Percentiles rank a stretch among this genome's conserved stretches.
phyloP scores from a whole-genome alignment of 495 filamentous ascomycete genomes.

The Articulospora tetracladia region DNA sequence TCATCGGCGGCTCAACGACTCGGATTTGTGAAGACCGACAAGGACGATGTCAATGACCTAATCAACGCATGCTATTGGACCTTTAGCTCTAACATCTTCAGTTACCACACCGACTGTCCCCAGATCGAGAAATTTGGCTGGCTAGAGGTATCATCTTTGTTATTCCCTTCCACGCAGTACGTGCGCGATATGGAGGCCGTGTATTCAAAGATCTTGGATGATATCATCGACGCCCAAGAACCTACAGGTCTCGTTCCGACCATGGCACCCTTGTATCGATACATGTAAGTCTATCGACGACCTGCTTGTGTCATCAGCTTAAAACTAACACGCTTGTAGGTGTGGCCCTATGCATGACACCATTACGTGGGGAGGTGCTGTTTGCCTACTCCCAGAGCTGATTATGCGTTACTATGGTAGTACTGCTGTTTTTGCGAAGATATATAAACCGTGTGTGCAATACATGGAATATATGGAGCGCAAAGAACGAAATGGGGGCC shows the following conservation, averaged over 20 bases:
- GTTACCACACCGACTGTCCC: neutral
- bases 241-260: neutral
- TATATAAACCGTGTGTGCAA: neutral
- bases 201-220: neutral
- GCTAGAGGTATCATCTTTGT: neutral
- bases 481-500: constrained; percentile 4
- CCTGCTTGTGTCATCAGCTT: neutral
- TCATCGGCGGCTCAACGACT: neutral
- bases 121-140: neutral
- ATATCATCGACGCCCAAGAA: neutral
- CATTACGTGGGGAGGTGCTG: constrained; percentile 1
- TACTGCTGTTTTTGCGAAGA: neutral
- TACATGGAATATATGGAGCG: constrained; percentile 7
- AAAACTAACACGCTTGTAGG: neutral
- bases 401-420: neutral
- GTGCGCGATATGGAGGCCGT: neutral
- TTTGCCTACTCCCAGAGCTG: neutral
- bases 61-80: neutral
- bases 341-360: constrained; percentile 8
- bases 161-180: neutral
- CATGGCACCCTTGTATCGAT: neutral
- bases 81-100: neutral
- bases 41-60: neutral
- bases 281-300: neutral
- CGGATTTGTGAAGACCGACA: neutral